Evolutionary conservation across 1,284 basidiomycete genomes (phyloP), one percentile per base, ranked within the genome.

Genomic region (Ustilago tritici): DNA sequence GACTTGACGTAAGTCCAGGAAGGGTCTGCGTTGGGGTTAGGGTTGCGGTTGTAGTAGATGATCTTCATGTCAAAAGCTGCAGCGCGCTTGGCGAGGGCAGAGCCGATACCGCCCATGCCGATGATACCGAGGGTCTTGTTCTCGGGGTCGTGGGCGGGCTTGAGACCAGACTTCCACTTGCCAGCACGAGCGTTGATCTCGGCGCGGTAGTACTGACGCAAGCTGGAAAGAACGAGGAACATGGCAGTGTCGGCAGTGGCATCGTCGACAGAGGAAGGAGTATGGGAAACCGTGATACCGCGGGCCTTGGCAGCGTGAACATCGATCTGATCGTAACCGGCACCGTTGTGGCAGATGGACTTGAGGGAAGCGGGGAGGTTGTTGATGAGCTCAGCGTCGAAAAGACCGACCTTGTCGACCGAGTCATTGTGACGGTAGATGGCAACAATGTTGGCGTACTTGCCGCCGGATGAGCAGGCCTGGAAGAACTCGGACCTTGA

Each of bases 381-480:
- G 28, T 58, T 56, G 31, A 84, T 66, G 12, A 84, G 78, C 50
- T 82, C 75, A 52, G 74, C 60, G 60, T 84, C 82, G 43, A 84
- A 84, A 34, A 76, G 55, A 40, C 82, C 82, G 34, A 83, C 72
- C 46, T 77, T 80, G 60, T 67, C 56, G 0, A 75, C 76, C 2
- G 84, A 81, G 38, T 84, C 87, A 86, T 93, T 92, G 84, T 92
- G 89, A 61, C 93, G 89, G 88, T 95, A 96, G 70, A 96, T 91
- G 32, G 91, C 95, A 12, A 92, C 89, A 2, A 91, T 89, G 41
- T 90, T 90, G 54, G 89, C 89, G 87, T 95, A 96, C 66, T 70
- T 79, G 55, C 81, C 81, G 32, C 80, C 76, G 5, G 63, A 64
- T 17, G 61, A 46, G 60, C 76, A 70, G 5, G 78, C 76, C 46